Evolutionary conservation across 148 eudicot species (phyloP), one percentile per base, ranked within the genome.

Genomic region (Simmondsia chinensis): DNA sequence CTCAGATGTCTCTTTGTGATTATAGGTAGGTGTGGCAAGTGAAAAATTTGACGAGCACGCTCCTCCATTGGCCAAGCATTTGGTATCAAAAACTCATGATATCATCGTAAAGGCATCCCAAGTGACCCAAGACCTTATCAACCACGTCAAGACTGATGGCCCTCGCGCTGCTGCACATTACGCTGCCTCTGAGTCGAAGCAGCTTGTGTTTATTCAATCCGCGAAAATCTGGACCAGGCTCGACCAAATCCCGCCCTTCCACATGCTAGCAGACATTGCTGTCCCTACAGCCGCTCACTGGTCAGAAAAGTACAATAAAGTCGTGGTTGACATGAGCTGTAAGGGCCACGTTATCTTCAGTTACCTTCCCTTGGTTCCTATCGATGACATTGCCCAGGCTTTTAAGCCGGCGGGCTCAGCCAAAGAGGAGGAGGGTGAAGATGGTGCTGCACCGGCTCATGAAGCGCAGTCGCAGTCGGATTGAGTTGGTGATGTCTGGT

Each of bases 381-480:
- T 64, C 0, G 77, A 76, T 1, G 84, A 71, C n/a, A 66, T 83
- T 9, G 68, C 61, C 16, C 68, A 60, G 74, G 81, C 74, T 1
- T 76, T 65, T 9, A 73, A 76, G 59, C 74, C n/a, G n/a, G n/a
- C n/a, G n/a, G n/a, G n/a, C n/a, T n/a, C n/a, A n/a, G n/a, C n/a
- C n/a, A n/a, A n/a, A n/a, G n/a, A n/a, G n/a, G 42, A 43, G 19
- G 63, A 33, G 39, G 45, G 55, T 9, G 18, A 20, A 29, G 55
- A 6, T 12, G n/a, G 20, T 7, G 29, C 6, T 15, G 20, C 51
- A 16, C 10, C 57, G 7, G 23, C 54, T 22, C 33, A 23, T 29
- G 63, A 56, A 56, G 48, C 12, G 0, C 28, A 9, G 3, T 20
- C 33, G 11, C 30, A 35, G n/a, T 26, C 19, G 31, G 34, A 20